These are phyloP conservation scores for Crassisporium funariophilum DNA, from an alignment of 768 basidiomycete genomes.

Conservation along the genomic window DNA sequence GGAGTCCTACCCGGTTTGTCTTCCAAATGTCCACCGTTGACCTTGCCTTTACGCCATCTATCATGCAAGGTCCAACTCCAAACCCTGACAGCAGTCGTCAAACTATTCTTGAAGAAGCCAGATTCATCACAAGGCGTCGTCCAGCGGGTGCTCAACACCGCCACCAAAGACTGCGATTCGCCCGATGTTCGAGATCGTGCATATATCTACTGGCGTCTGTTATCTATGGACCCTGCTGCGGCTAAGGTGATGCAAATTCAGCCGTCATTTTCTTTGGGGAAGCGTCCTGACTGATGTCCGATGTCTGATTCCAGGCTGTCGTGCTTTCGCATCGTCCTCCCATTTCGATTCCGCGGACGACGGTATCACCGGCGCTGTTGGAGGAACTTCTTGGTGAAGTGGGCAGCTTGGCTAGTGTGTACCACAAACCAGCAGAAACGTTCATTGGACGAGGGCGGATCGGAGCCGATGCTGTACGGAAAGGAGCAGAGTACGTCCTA, in stretches of 20 bases:
- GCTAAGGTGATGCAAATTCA: constrained; percentile 72
- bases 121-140: constrained; percentile 92
- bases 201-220: constrained; percentile 95
- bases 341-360: constrained; percentile 90
- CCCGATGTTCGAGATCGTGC: constrained; percentile 96
- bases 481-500: constrained; percentile 61
- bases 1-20: constrained; percentile 83
- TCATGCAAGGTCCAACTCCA: constrained; percentile 63
- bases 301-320: constrained; percentile 51
- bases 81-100: constrained; percentile 93
- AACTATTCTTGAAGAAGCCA: constrained; percentile 94
- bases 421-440: constrained; percentile 96
- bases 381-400: constrained; percentile 93
- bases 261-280: background rate
- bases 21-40: background rate
- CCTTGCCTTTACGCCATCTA: no score
- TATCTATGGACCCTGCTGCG: constrained; percentile 93
- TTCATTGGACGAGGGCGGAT: constrained; percentile 93
- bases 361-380: constrained; percentile 81
- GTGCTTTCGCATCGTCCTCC: constrained; percentile 92
- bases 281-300: background rate
- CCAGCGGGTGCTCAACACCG: constrained; percentile 88
- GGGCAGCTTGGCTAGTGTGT: constrained; percentile 88
- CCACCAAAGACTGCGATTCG: constrained; percentile 96
- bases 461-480: constrained; percentile 78